Conservation (phyloP, 2,329 filamentous ascomycete species). For the Venturia effusa region DNA sequence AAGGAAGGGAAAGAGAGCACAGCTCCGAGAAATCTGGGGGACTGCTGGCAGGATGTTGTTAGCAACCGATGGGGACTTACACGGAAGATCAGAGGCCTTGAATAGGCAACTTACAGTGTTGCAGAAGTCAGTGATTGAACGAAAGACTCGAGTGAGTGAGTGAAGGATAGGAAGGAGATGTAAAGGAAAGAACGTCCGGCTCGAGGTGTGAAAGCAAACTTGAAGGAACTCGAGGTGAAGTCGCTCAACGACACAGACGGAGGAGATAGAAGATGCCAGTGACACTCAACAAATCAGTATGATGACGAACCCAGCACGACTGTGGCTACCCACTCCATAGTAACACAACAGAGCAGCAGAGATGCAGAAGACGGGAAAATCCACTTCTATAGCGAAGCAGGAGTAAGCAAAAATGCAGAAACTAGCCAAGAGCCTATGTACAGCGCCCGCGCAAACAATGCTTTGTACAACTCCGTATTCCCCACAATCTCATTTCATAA, state of each 20-base stretch:
- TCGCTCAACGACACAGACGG: not conserved
- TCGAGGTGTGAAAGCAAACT: not conserved
- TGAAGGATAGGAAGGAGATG: not conserved
- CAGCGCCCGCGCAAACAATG: not conserved
- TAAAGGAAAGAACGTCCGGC: not conserved
- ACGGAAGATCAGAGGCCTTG: not conserved
- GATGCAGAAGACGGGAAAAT: not conserved
- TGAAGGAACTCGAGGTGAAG: too few species aligned
- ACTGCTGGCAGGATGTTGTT: not conserved
- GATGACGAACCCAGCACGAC: not conserved
- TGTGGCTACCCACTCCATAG: constrained; percentile 1
- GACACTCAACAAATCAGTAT: not conserved
- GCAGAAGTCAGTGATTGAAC: not conserved
- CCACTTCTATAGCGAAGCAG: not conserved
- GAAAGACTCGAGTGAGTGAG: not conserved
- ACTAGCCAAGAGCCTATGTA: not conserved
- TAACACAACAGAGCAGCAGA: not conserved
- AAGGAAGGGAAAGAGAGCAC: not conserved
- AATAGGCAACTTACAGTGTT: not conserved
- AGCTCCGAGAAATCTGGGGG: not conserved
- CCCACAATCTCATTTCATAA: constrained; percentile 1
- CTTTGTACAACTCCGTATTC: not conserved
- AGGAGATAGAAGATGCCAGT: not conserved
- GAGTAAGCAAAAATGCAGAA: not conserved
- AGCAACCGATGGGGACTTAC: not conserved